phyloP scores from a whole-genome alignment of 2,329 filamentous ascomycete genomes.

The Sporothrix protearum region DNA sequence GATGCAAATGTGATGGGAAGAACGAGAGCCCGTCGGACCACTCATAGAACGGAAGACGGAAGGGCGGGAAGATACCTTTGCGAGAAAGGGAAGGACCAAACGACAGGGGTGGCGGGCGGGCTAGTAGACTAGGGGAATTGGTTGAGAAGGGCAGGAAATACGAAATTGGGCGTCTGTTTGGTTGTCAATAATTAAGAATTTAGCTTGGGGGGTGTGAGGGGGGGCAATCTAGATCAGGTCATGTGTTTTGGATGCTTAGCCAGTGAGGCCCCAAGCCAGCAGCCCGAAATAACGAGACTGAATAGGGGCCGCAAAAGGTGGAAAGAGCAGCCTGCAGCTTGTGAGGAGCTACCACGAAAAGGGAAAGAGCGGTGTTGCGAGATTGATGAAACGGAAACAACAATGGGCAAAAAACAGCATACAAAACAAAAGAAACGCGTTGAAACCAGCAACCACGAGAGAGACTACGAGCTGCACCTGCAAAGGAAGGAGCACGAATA shows the following conservation, averaged over 20 bases:
- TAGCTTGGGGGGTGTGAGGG: background rate
- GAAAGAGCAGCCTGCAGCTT: slow-evolving; percentile 12
- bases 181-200: slow-evolving; percentile 15
- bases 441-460: background rate
- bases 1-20: background rate
- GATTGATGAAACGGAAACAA: background rate
- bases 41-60: background rate
- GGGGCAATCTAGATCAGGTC: slow-evolving; percentile 15
- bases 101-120: background rate
- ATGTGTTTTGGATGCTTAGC: slow-evolving; percentile 1
- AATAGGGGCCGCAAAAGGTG: background rate
- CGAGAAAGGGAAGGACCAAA: background rate
- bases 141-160: slow-evolving; percentile 15
- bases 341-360: background rate
- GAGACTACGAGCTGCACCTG: background rate
- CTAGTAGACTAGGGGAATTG: slow-evolving; percentile 10
- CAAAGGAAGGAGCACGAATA: background rate
- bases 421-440: background rate
- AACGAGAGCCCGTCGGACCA: background rate
- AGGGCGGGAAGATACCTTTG: slow-evolving; percentile 6
- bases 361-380: slow-evolving; percentile 6
- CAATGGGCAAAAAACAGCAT: background rate
- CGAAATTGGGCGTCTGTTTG: slow-evolving; percentile 23
- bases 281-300: background rate
- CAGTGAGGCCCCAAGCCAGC: background rate